These are phyloP conservation scores for Barbatosphaeria neglecta DNA, from an alignment of 495 filamentous ascomycete genomes.

Conservation along the genomic window DNA sequence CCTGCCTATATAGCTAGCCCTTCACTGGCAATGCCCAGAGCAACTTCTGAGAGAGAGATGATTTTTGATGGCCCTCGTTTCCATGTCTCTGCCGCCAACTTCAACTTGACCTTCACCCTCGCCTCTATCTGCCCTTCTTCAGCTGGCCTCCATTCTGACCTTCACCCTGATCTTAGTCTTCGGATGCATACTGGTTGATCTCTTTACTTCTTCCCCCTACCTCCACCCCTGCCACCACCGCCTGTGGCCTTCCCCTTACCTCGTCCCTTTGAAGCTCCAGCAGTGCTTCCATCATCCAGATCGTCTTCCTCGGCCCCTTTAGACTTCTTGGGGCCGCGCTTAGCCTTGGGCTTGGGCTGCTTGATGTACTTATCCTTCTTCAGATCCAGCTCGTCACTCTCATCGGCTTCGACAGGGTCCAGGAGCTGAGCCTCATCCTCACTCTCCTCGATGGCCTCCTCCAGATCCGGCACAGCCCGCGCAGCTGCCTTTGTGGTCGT, in stretches of 20 bases:
- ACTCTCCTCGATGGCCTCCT: constrained; percentile 84
- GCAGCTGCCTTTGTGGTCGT: constrained; percentile 53
- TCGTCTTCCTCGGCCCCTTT: constrained; percentile 20
- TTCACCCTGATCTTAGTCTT: neutral
- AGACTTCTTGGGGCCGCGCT: constrained; percentile 34
- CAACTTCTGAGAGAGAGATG: too few relatives aligned
- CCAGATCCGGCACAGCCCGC: constrained; percentile 82
- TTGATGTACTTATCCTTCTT: constrained; percentile 96
- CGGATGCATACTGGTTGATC: too few relatives aligned
- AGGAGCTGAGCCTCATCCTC: constrained; percentile 66
- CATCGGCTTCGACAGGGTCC: constrained; percentile 48
- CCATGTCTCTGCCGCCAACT: too few relatives aligned
- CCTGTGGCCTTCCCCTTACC: constrained; percentile 12
- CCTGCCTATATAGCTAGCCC: too few relatives aligned
- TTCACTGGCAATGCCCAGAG: too few relatives aligned
- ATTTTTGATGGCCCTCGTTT: too few relatives aligned
- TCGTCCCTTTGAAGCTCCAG: constrained; percentile 6
- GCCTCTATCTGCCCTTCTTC: too few relatives aligned
- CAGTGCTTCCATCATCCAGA: constrained; percentile 1
- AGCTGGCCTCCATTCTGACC: neutral
- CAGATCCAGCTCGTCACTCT: constrained; percentile 62
- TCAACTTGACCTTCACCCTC: too few relatives aligned
- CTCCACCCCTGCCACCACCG: constrained; percentile 4
- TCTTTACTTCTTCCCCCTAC: neutral
- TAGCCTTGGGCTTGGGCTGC: constrained; percentile 55